Percentiles rank a stretch among this genome's conserved stretches.
Evolutionary conservation across 2,329 filamentous ascomycete genomes (phyloP).

Genomic region (Cladorrhinum sp.): DNA sequence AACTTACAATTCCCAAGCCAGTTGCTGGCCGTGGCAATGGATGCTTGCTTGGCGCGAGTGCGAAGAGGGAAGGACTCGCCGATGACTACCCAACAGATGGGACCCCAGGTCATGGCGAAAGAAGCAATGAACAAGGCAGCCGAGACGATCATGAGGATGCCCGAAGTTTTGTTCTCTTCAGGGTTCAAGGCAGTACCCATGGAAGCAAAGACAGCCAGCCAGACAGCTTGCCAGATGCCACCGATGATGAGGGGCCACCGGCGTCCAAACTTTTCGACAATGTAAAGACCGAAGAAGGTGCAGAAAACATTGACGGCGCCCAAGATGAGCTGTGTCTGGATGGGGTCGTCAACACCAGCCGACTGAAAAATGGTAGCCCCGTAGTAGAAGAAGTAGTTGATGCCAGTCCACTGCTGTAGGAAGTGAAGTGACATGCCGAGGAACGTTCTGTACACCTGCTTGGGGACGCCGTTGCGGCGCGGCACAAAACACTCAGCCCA

Average conservation of each 20-base stretch:
- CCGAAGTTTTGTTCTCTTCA: conserved; percentile 45
- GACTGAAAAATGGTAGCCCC: conserved; percentile 65
- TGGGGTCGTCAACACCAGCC: conserved; percentile 64
- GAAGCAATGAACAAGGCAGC: conserved; percentile 72
- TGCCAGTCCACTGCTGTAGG: conserved; percentile 66
- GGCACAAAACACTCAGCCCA: conserved; percentile 62
- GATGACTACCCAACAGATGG: conserved; percentile 66
- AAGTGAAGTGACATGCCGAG: conserved; percentile 63
- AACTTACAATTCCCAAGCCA: conserved; percentile 56
- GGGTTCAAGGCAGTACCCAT: conserved; percentile 48
- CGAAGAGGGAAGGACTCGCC: conserved; percentile 63
- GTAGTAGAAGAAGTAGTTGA: conserved; percentile 63
- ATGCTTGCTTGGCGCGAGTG: conserved; percentile 53
- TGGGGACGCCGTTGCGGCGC: conserved; percentile 37
- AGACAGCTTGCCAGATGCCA: conserved; percentile 64
- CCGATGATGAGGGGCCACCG: conserved; percentile 65
- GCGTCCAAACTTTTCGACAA: conserved; percentile 67
- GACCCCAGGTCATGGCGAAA: conserved; percentile 68
- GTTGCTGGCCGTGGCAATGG: conserved; percentile 51
- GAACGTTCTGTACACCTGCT: conserved; percentile 60
- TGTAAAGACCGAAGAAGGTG: conserved; percentile 65
- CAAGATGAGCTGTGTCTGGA: conserved; percentile 66
- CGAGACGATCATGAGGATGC: conserved; percentile 68
- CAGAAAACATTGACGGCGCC: conserved; percentile 65
- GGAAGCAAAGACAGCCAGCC: conserved; percentile 62